Base-by-base conservation (phyloP, 768 basidiomycete species). In the Rhodotorula kratochvilovae region DNA sequence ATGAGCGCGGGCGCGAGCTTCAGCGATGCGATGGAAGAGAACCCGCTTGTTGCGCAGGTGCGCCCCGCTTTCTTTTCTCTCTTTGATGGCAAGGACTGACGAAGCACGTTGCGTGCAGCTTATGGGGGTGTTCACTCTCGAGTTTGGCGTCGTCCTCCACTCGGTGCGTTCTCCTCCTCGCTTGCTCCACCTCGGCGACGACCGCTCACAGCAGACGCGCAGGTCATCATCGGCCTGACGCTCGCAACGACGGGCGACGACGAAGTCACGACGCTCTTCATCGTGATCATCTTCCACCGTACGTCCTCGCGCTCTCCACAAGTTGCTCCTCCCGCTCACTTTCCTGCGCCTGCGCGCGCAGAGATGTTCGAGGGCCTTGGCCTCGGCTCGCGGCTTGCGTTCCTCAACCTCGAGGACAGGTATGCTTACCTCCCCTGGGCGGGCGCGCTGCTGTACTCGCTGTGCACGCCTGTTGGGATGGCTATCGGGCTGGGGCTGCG, bases 211-310 rank as follows among this genome's bases (percentile, higher is more conserved):
- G 6, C 4, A 21, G n/a, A n/a, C n/a, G n/a, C n/a, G n/a, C n/a
- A 31, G 42, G 21, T 51, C 33, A 36, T 58, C 23, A 29, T 53
- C 29, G 63, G 63, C 16, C 46, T 73, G 16, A 73, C 72, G 10
- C 65, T 73, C 35, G 65, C 72, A 1, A 61, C 61, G 19, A 73
- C 71, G 3, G 54, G 42, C 31, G 67, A 73, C 58, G 66, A 79
- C 42, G 77, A 81, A 46, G 82, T 82, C 65, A 78, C 75, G 36
- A 79, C 78, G 42, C 74, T 82, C n/a, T 82, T 81, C 75, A 53
- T 75, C 56, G 73, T 75, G 10, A 73, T 80, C 61, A 69, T 78
- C 53, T 79, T 80, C 74, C 79, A 80, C 61, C 73, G 63, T 59
- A 23, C 29, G 64, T n/a, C n/a, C n/a, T n/a, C n/a, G n/a, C n/a